A percentile compares a stretch with the other conserved stretches of the same genome.
Conservation (phyloP, 2,329 filamentous ascomycete species). For the Dactylella cylindrospora region DNA sequence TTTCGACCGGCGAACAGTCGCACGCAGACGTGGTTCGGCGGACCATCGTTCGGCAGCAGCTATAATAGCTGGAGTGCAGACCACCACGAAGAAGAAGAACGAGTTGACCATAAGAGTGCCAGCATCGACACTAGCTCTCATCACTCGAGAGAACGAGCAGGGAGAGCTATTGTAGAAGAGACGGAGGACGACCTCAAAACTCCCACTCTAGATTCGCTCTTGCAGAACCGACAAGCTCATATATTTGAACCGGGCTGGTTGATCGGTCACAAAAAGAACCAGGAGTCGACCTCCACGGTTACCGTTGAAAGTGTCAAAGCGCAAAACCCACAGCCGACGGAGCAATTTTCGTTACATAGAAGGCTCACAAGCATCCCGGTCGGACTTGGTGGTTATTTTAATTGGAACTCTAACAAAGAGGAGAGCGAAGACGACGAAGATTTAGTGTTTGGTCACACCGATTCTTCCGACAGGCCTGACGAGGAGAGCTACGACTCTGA, state of each 20-base stretch:
- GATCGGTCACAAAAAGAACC: constrained; percentile 31
- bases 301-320: constrained; percentile 37
- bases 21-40: constrained; percentile 38
- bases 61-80: constrained; percentile 19
- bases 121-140: constrained; percentile 24
- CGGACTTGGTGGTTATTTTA: constrained; percentile 37
- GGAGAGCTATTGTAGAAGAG: constrained; percentile 21
- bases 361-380: constrained; percentile 34
- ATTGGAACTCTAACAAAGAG: constrained; percentile 26
- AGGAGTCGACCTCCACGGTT: constrained; percentile 30
- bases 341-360: constrained; percentile 12
- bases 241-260: constrained; percentile 42
- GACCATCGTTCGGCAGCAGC: constrained; percentile 26
- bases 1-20: constrained; percentile 36
- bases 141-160: background rate
- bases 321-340: constrained; percentile 13
- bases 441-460: constrained; percentile 36
- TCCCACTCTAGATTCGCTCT: constrained; percentile 30
- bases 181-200: constrained; percentile 36
- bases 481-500: constrained; percentile 40
- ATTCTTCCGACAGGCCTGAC: constrained; percentile 31
- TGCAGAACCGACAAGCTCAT: constrained; percentile 20
- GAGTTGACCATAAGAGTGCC: constrained; percentile 15
- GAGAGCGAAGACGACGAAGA: constrained; percentile 31
- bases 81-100: constrained; percentile 6